A percentile compares a stretch with the other conserved stretches of the same genome.
phyloP scores from a whole-genome alignment of 2,329 filamentous ascomycete genomes.

The Shiraia bambusicola region DNA sequence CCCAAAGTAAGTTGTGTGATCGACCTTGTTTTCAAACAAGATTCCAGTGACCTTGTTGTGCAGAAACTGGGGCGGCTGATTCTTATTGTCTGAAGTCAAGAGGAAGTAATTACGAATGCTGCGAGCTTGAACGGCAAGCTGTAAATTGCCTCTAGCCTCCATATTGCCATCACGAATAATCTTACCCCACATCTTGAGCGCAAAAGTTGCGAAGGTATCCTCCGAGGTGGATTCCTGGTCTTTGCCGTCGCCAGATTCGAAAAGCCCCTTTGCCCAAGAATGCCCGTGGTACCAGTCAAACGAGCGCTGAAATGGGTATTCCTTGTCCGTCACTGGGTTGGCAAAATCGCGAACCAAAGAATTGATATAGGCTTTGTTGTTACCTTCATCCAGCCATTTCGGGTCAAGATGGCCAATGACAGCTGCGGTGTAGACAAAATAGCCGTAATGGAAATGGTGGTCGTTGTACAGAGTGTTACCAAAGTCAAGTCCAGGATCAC shows the following conservation, averaged over 20 bases:
- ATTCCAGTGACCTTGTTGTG: conserved; percentile 74
- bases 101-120: conserved; percentile 82
- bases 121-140: conserved; percentile 76
- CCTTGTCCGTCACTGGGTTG: conserved; percentile 69
- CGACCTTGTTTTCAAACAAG: conserved; percentile 93
- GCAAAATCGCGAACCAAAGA: conserved; percentile 79
- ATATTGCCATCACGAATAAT: conserved; percentile 73
- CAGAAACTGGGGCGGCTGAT: conserved; percentile 75
- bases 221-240: conserved; percentile 91
- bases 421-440: conserved; percentile 86
- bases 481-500: conserved; percentile 69
- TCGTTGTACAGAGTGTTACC: conserved; percentile 84
- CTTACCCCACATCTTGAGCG: conserved; percentile 90
- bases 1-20: conserved; percentile 90
- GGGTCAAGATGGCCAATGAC: conserved; percentile 81
- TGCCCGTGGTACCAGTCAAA: conserved; percentile 96
- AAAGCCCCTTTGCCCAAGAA: conserved; percentile 87
- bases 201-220: conserved; percentile 85
- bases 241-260: conserved; percentile 73
- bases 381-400: conserved; percentile 62
- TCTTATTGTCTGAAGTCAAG: conserved; percentile 68
- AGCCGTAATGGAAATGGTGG: conserved; percentile 72
- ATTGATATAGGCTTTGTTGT: conserved; percentile 81
- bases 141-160: conserved; percentile 78
- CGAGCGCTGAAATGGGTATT: conserved; percentile 69